These are phyloP conservation scores for Blechomonas ayalai DNA, from an alignment of 208 protist genomes.

Conservation along the genomic window DNA sequence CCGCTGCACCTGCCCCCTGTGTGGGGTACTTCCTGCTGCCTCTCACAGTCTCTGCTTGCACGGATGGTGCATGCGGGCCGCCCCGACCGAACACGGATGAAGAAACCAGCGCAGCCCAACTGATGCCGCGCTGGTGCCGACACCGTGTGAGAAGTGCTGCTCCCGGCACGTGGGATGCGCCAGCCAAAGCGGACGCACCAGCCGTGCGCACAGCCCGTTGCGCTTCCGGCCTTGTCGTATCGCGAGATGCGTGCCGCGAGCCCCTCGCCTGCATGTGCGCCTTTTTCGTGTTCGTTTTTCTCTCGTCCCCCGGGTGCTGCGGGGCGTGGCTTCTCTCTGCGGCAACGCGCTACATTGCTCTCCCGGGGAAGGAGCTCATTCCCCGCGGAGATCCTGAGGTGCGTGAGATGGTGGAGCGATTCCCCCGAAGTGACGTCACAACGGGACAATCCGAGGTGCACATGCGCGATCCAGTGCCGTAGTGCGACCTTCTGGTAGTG, in stretches of 20 bases:
- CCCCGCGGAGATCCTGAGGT: conserved; percentile 3
- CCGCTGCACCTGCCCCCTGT: too few species aligned
- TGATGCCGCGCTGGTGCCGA: conserved; percentile 32
- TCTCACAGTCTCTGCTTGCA: too few species aligned
- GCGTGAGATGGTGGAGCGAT: conserved; percentile 1
- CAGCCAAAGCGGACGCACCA: conserved; percentile 11
- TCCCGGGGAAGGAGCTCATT: neutral
- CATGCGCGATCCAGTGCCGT: too few species aligned
- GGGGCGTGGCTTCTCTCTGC: too few species aligned
- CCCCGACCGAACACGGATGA: conserved; percentile 13
- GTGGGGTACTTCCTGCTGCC: too few species aligned
- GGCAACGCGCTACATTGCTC: neutral
- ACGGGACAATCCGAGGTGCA: neutral
- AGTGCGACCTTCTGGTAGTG: too few species aligned
- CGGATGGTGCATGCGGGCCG: too few species aligned
- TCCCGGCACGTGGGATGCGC: neutral
- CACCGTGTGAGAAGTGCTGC: conserved; percentile 17
- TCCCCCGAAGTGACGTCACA: neutral
- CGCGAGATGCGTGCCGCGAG: too few species aligned
- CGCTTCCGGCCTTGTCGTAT: conserved; percentile 12
- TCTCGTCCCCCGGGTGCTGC: too few species aligned
- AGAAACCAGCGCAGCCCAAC: conserved; percentile 25
- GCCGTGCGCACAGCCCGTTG: conserved; percentile 8
- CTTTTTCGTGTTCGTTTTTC: too few species aligned
- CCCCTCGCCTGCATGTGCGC: too few species aligned